These are phyloP conservation scores for Ascochyta pisi DNA, from an alignment of 2,329 filamentous ascomycete species.

Conservation along the genomic window DNA sequence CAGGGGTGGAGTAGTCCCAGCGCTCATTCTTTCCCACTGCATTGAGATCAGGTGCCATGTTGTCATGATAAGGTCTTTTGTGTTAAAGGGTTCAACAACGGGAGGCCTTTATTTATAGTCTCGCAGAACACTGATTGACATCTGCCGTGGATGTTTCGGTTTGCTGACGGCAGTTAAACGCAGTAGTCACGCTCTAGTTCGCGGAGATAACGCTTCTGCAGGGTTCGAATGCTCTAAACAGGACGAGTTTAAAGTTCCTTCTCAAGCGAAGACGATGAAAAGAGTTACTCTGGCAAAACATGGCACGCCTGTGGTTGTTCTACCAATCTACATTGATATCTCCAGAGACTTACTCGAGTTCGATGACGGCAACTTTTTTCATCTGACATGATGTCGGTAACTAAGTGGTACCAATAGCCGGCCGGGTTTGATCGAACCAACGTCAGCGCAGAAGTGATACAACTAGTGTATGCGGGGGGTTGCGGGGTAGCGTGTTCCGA, in stretches of 20 bases:
- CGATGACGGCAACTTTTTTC: neutral
- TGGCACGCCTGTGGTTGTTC: neutral
- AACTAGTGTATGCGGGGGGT: constrained; percentile 1
- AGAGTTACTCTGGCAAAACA: neutral
- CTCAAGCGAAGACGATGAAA: too few species aligned
- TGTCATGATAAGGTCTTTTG: neutral
- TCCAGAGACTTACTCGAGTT: neutral
- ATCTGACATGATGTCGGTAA: neutral
- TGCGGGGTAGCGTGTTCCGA: constrained; percentile 12
- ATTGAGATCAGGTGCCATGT: constrained; percentile 55
- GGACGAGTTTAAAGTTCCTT: too few species aligned
- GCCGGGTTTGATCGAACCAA: neutral
- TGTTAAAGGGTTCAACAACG: too few species aligned
- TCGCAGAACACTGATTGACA: too few species aligned
- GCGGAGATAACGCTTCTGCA: too few species aligned
- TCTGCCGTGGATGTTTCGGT: too few species aligned
- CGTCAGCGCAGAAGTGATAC: too few species aligned
- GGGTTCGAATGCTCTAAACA: too few species aligned
- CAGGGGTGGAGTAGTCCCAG: constrained; percentile 54
- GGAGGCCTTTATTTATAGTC: too few species aligned
- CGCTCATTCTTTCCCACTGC: constrained; percentile 41
- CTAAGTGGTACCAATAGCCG: too few species aligned
- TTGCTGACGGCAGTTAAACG: too few species aligned
- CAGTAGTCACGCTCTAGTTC: too few species aligned
- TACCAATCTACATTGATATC: neutral